phyloP scores from a whole-genome alignment of 78 protist species.

The Protostelium mycophagum region DNA sequence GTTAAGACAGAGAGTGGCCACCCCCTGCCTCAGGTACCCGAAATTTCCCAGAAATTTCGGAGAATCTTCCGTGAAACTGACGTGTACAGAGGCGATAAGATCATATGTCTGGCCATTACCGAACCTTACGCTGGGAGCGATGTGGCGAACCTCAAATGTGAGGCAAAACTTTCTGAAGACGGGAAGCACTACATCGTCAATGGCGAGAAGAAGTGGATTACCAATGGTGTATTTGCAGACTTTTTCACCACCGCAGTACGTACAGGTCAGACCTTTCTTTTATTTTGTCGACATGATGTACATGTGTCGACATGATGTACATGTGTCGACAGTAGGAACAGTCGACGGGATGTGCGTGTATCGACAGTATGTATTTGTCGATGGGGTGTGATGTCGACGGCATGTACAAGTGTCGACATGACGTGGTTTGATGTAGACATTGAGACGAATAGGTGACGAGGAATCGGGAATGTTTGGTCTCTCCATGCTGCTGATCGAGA shows the following conservation, averaged over 20 bases:
- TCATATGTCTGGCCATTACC: conserved; percentile 35
- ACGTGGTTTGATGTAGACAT: too few species aligned
- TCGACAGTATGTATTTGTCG: neutral
- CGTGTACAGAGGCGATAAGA: conserved; percentile 27
- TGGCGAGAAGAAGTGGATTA: conserved; percentile 19
- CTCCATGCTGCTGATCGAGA: conserved; percentile 11
- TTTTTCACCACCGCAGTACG: conserved; percentile 9
- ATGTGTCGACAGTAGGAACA: too few species aligned
- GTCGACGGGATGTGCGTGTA: too few species aligned
- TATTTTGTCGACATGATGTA: too few species aligned
- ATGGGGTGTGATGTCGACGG: neutral
- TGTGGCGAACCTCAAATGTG: neutral
- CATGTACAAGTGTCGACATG: too few species aligned
- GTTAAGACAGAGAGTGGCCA: conserved; percentile 29
- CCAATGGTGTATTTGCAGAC: conserved; percentile 7
- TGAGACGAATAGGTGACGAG: neutral
- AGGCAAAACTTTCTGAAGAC: neutral
- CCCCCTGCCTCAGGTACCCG: neutral
- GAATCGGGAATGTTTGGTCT: conserved; percentile 2
- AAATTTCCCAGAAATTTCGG: too few species aligned
- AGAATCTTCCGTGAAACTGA: too few species aligned
- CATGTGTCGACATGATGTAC: too few species aligned
- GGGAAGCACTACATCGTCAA: conserved; percentile 15
- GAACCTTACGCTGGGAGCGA: conserved; percentile 7
- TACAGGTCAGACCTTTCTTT: conserved; percentile 9